phyloP scores from a whole-genome alignment of 2,329 filamentous ascomycete genomes.

The Clonostachys rosea region DNA sequence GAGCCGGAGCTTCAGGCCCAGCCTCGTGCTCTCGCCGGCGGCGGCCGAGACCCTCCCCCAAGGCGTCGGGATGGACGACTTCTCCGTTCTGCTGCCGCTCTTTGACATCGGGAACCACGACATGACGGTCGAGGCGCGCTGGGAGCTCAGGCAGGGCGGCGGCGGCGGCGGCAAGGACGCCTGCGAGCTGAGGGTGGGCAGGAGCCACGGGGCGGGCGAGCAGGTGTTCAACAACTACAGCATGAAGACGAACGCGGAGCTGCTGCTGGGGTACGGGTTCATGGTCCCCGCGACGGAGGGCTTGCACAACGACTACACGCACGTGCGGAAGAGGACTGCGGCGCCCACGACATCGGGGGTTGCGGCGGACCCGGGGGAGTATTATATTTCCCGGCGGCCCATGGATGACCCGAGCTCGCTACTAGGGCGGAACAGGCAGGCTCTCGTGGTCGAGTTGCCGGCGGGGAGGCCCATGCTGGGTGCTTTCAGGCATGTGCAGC shows the following conservation, averaged over 20 bases:
- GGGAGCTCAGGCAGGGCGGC: constrained; percentile 42
- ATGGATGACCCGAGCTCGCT: constrained; percentile 41
- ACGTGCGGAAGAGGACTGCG: constrained; percentile 42
- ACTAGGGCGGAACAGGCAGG: constrained; percentile 33
- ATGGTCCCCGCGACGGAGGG: constrained; percentile 39
- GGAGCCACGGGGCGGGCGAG: constrained; percentile 41
- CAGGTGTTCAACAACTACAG: constrained; percentile 71
- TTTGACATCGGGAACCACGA: constrained; percentile 71
- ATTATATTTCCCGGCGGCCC: constrained; percentile 48
- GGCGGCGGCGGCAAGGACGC: not conserved
- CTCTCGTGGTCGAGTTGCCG: constrained; percentile 15
- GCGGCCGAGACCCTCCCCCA: constrained; percentile 21
- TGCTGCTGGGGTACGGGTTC: constrained; percentile 62
- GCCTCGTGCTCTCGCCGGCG: constrained; percentile 42
- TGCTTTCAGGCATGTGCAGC: constrained; percentile 45
- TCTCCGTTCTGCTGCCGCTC: constrained; percentile 65
- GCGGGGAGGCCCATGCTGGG: constrained; percentile 8
- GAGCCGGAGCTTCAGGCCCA: constrained; percentile 60
- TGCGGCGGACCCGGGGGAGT: constrained; percentile 26
- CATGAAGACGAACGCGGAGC: constrained; percentile 67
- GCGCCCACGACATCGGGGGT: constrained; percentile 13
- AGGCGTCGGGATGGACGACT: constrained; percentile 42
- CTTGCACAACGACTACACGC: constrained; percentile 57
- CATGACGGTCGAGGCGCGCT: constrained; percentile 52
- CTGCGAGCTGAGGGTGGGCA: constrained; percentile 37